These are phyloP conservation scores for Echinochloa phyllopogon DNA, from an alignment of 176 grass and related monocot species.

Conservation along the genomic window DNA sequence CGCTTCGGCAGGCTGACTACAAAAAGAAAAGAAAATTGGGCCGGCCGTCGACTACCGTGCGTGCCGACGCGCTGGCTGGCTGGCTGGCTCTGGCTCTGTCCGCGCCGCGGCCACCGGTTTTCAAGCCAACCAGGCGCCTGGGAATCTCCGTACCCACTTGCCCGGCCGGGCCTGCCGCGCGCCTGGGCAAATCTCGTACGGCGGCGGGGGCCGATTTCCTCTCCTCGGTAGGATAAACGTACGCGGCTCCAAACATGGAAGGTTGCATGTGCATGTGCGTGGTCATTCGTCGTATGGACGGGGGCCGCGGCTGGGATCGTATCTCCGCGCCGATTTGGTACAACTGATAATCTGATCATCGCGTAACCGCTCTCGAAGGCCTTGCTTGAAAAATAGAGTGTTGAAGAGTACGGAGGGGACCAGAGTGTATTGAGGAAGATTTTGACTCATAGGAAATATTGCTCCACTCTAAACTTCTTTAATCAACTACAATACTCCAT, in stretches of 20 bases:
- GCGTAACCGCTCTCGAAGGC: too few relatives aligned
- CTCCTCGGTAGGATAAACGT: neutral
- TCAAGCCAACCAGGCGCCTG: conserved; percentile 27
- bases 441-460: too few relatives aligned
- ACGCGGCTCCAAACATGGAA: neutral
- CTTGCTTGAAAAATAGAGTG: too few relatives aligned
- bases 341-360: too few relatives aligned
- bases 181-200: conserved; percentile 30
- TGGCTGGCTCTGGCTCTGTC: neutral
- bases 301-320: too few relatives aligned
- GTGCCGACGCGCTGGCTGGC: neutral
- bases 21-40: neutral
- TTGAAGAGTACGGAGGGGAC: too few relatives aligned
- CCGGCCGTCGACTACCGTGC: neutral
- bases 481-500: too few relatives aligned
- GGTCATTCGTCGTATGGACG: too few relatives aligned
- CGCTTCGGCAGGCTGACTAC: neutral
- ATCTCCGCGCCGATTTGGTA: neutral
- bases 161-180: neutral
- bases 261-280: neutral
- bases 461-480: too few relatives aligned
- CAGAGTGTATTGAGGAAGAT: too few relatives aligned
- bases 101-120: neutral
- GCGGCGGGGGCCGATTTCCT: neutral
- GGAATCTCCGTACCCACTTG: conserved; percentile 41